Evolutionary conservation across 2,329 filamentous ascomycete genomes (phyloP).

Genomic region (Calonectria montana): DNA sequence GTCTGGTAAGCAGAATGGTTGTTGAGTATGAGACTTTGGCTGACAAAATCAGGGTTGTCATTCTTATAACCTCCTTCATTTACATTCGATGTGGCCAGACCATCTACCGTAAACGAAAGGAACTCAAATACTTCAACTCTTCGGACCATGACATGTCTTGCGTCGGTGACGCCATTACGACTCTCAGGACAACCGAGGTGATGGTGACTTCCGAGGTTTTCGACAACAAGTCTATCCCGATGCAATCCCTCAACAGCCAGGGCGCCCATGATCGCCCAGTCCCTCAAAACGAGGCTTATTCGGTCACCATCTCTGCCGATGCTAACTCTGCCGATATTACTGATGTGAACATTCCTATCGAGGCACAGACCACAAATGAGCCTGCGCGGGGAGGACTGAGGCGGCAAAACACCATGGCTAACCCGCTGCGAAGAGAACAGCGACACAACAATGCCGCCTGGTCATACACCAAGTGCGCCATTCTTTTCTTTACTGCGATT

Average conservation of each 20-base stretch:
- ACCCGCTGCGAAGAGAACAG: conserved; percentile 49
- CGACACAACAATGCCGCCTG: conserved; percentile 73
- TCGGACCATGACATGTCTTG: conserved; percentile 56
- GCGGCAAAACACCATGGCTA: conserved; percentile 31
- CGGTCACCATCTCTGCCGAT: conserved; percentile 61
- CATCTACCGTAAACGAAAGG: conserved; percentile 74
- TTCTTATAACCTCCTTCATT: conserved; percentile 71
- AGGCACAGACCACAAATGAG: conserved; percentile 28
- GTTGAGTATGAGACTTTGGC: not conserved
- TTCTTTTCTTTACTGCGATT: conserved; percentile 78
- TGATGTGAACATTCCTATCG: conserved; percentile 43
- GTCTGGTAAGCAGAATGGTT: conserved; percentile 66
- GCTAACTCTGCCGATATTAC: conserved; percentile 29
- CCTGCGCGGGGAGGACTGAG: not conserved
- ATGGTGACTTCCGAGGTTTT: conserved; percentile 66
- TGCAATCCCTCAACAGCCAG: conserved; percentile 38
- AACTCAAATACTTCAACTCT: conserved; percentile 66
- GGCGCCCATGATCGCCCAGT: conserved; percentile 25
- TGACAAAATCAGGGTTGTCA: conserved; percentile 63
- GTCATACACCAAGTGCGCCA: conserved; percentile 76
- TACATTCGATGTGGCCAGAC: conserved; percentile 74
- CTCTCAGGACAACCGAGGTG: conserved; percentile 72
- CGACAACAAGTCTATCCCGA: conserved; percentile 33
- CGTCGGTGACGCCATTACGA: conserved; percentile 57
- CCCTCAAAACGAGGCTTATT: conserved; percentile 50